Conservation (phyloP, 352 stramenopile species). For the Blastocystis sp. region DNA sequence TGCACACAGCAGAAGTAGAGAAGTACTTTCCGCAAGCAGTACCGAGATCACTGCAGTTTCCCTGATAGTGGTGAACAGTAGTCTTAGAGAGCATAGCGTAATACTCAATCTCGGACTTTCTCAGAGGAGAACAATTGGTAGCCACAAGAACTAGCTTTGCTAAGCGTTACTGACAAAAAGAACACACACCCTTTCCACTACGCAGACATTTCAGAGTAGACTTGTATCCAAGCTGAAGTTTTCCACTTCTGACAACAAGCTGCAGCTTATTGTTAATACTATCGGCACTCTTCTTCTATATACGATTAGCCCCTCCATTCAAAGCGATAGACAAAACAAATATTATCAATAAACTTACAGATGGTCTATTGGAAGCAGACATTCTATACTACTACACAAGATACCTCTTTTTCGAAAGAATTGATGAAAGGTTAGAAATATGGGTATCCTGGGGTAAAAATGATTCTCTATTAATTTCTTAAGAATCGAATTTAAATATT, state of each 20-base stretch:
- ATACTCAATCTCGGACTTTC: conserved; percentile 99
- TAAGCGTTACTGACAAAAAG: conserved; percentile 9
- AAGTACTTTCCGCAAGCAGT: conserved; percentile 99
- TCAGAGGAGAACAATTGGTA: conserved; percentile 92
- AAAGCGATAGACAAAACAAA: neutral
- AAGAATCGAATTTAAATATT: neutral
- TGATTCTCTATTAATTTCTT: neutral
- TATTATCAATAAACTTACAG: neutral
- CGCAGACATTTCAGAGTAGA: conserved; percentile 91
- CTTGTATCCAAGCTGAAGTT: conserved; percentile 97
- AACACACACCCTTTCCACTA: conserved; percentile 68
- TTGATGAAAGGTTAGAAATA: neutral
- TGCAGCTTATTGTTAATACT: conserved; percentile 98
- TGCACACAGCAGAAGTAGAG: conserved; percentile 87
- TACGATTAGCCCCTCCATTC: neutral
- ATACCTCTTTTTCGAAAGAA: conserved; percentile 35
- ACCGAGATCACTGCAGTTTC: conserved; percentile 95
- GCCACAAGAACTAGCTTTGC: conserved; percentile 94
- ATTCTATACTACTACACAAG: neutral
- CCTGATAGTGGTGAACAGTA: conserved; percentile 93
- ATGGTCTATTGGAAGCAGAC: neutral
- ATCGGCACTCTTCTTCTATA: conserved; percentile 89
- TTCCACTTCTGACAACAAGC: conserved; percentile 97
- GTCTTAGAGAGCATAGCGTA: conserved; percentile 98
- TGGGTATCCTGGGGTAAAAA: neutral